A percentile compares a stretch with the other conserved stretches of the same genome.
phyloP scores from a whole-genome alignment of 2,329 filamentous ascomycete species.

The Fusarium miscanthi region DNA sequence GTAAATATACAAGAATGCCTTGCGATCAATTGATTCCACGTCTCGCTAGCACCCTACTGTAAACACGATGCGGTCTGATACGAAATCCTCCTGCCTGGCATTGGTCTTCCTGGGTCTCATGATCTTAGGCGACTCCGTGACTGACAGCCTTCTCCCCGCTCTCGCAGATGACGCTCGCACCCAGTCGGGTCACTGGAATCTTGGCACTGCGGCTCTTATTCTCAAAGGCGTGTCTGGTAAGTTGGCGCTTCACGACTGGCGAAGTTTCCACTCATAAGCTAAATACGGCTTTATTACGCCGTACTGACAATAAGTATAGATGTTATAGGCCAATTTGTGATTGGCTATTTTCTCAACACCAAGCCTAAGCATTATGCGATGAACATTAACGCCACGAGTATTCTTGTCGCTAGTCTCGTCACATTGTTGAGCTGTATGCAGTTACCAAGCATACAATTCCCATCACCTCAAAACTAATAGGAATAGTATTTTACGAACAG shows the following conservation, averaged over 20 bases:
- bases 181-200: background rate
- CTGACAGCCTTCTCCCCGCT: background rate
- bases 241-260: background rate
- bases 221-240: background rate
- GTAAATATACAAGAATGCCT: background rate
- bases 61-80: background rate
- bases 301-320: background rate
- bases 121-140: background rate
- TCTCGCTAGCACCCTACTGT: background rate
- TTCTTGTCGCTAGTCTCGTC: background rate
- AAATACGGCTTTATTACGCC: background rate
- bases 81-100: background rate
- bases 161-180: background rate
- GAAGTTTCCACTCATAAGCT: no score
- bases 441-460: fast-evolving
- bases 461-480: background rate
- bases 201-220: background rate
- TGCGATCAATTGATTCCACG: background rate
- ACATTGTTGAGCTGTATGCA: background rate
- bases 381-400: background rate
- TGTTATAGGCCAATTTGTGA: background rate
- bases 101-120: background rate
- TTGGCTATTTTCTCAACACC: background rate
- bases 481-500: background rate
- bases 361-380: background rate